Base-by-base conservation (phyloP, 1,139 yeast species). In the Geotrichum macrosporum region DNA sequence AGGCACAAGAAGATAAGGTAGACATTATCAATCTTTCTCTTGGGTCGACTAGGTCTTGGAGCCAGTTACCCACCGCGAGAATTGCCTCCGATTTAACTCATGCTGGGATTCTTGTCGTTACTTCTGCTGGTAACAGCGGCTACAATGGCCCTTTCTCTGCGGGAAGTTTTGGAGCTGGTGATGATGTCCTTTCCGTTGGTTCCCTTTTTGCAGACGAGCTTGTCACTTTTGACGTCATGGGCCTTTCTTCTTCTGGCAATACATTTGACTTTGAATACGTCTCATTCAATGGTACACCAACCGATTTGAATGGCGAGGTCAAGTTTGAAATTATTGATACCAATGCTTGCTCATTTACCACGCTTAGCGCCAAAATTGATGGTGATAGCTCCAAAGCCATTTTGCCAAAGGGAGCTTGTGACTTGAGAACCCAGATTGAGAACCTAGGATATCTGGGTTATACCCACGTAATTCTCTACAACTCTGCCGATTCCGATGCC, bases 91-190 rank as follows among this genome's bases (percentile, higher is more conserved):
- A 44, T 13, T 50, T 55, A 22, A 45, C 48, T 30, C 29, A 35
- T 13, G 26, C 21, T 9, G 54, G 55, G 13, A 47, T 47, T 19
- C 21, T 47, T 9, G 54, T 56, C 18, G 52, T 51, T 13, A 38
- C 48, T 38, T 57, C 59, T n/a, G 59, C 59, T 4, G 59, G 59
- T 13, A 45, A 49, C 26, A 24, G 29, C 6, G 52, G 52, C 5
- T 8, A 38, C 19, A 20, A 34, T 24, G 52, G 50, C 8, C 33
- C 46, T 10, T 49, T 33, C 22, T 22, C 43, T 18, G 47, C 46
- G 15, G 44, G 45, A 10, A 35, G 31, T 20, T 48, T 27, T n/a
- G 52, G 50, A 16, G 41, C 51, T 27, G 52, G 52, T 19, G 35
- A 43, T 4, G 41, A 33, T 24, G 49, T 44, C n/a, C 27, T 42